Evolutionary conservation across 352 stramenopile species (phyloP).

Genomic region (Phytophthora idaei): DNA sequence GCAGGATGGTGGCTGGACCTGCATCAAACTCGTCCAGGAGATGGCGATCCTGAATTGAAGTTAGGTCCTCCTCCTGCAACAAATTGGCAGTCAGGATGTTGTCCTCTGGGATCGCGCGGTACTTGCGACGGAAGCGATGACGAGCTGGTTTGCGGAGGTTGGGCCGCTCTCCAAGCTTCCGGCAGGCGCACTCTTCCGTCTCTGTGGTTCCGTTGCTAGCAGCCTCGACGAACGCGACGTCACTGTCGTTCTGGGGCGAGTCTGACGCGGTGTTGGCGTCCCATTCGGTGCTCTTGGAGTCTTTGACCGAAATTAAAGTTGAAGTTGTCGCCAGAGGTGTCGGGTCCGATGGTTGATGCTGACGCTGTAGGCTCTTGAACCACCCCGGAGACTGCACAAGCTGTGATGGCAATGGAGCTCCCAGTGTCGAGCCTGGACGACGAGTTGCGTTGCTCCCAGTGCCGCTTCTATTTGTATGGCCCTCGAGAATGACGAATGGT

Average conservation of each 20-base stretch:
- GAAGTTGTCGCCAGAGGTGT: conserved; percentile 17
- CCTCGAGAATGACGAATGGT: conserved; percentile 44
- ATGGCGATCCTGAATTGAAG: conserved; percentile 33
- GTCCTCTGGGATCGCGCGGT: conserved; percentile 43
- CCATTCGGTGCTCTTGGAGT: conserved; percentile 15
- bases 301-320: conserved; percentile 15
- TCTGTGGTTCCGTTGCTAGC: conserved; percentile 27
- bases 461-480: conserved; percentile 20
- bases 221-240: conserved; percentile 24
- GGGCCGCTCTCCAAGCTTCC: conserved; percentile 38
- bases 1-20: conserved; percentile 25
- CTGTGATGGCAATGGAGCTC: conserved; percentile 35
- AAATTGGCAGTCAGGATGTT: conserved; percentile 40
- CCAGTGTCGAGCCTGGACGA: conserved; percentile 30
- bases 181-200: conserved; percentile 34
- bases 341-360: conserved; percentile 30
- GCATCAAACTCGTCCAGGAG: conserved; percentile 41
- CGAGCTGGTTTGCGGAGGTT: conserved; percentile 30
- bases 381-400: conserved; percentile 38
- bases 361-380: conserved; percentile 37
- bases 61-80: conserved; percentile 37
- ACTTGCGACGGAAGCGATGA: conserved; percentile 40
- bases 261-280: conserved; percentile 16
- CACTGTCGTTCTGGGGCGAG: conserved; percentile 25
- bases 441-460: conserved; percentile 9